Evolutionary conservation across 441 rosid species (phyloP).

Genomic region (Croton laevigatus): DNA sequence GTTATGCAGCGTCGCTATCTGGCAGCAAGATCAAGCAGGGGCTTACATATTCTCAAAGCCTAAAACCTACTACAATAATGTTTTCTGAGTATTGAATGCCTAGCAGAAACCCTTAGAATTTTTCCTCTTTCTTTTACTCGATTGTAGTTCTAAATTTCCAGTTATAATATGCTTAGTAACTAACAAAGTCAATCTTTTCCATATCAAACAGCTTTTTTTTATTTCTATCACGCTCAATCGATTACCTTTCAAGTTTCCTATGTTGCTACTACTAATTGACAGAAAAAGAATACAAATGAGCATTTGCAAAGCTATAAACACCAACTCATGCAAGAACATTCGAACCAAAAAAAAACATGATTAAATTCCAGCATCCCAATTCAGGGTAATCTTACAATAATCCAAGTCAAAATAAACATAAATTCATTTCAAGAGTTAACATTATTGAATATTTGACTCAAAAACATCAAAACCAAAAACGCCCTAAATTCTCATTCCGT

Average conservation of each 20-base stretch:
- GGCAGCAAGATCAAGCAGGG: not conserved
- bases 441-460: conserved; percentile 24
- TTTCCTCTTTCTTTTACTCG: not conserved
- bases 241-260: not conserved
- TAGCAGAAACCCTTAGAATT: not conserved
- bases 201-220: not conserved
- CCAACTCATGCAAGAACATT: not conserved
- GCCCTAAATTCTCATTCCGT: conserved; percentile 5
- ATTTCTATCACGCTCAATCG: not conserved
- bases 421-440: conserved; percentile 10
- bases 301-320: not conserved
- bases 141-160: not conserved
- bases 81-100: not conserved
- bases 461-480: conserved; percentile 15
- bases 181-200: not conserved
- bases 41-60: not conserved
- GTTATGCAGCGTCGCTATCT: not conserved
- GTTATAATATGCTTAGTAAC: not conserved
- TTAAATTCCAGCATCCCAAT: conserved; percentile 1
- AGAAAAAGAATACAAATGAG: not conserved
- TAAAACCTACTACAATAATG: not conserved
- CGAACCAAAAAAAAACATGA: not conserved
- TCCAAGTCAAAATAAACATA: conserved; percentile 1
- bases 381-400: conserved; percentile 16
- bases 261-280: too few relatives aligned